Conservation (phyloP, 2,329 filamentous ascomycete species). For the Dichotomopilus funicola region DNA sequence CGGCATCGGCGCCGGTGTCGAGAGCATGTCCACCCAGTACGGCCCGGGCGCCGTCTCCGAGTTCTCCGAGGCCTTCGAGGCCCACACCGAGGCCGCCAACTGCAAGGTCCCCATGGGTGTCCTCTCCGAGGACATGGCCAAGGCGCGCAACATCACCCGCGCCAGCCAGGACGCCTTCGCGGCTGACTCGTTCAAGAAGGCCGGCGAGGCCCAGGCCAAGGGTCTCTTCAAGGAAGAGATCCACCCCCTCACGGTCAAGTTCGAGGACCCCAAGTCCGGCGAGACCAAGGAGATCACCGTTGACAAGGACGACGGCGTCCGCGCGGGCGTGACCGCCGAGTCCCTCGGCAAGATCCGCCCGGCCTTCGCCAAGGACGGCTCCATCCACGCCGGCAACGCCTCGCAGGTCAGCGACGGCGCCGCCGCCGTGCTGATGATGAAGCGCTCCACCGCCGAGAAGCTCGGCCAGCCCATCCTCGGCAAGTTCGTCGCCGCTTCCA, state of each 20-base stretch:
- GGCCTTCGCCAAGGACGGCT: constrained; percentile 85
- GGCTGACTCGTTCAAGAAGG: constrained; percentile 88
- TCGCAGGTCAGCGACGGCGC: constrained; percentile 94
- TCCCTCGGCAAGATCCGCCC: constrained; percentile 84
- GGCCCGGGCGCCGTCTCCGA: constrained; percentile 84
- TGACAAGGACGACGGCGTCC: constrained; percentile 77
- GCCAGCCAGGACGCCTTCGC: constrained; percentile 85
- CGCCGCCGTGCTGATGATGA: constrained; percentile 92
- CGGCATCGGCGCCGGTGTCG: constrained; percentile 87
- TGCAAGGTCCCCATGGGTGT: constrained; percentile 98
- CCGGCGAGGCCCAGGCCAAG: constrained; percentile 71
- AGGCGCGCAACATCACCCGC: constrained; percentile 68
- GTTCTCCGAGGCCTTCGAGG: constrained; percentile 84
- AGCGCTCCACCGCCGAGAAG: constrained; percentile 79
- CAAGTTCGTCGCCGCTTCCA: constrained; percentile 79
- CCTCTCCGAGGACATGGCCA: constrained; percentile 90
- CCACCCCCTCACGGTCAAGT: constrained; percentile 75
- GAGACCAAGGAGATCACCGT: constrained; percentile 81
- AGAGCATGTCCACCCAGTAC: constrained; percentile 93
- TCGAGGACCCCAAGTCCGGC: constrained; percentile 83
- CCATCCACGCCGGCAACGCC: constrained; percentile 94
- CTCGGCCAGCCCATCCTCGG: constrained; percentile 85
- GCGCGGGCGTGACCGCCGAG: constrained; percentile 78
- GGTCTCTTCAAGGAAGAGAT: constrained; percentile 96
- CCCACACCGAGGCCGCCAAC: constrained; percentile 75